Base-by-base conservation (phyloP, 192 early-diverging fungal species). In the Umbelopsis sp. region DNA sequence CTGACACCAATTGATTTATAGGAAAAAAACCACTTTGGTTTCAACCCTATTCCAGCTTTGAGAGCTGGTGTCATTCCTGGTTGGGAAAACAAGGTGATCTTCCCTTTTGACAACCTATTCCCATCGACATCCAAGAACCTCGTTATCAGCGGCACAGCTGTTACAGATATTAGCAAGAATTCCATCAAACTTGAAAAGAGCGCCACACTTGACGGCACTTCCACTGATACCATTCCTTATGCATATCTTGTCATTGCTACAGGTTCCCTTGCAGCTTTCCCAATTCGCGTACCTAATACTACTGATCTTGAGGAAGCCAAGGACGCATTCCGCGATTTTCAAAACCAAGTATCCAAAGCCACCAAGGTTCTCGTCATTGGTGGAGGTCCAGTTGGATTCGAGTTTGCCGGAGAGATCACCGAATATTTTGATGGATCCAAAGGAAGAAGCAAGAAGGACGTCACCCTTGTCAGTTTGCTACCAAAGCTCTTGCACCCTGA, bases 381-480 rank as follows among this genome's bases (percentile, higher is more conserved):
- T 51, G 89, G 88, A 32, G 89, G 89, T 2, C 77, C 88, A 4
- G 85, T 87, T 4, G 89, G 89, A 17, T 77, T 89, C 45, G 81
- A 91, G 69, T 71, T 86, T 1, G 86, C 86, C 10, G 87, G 88
- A 5, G 88, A 83, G 74, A 81, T 91, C 29, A 80, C 76, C 8
- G 74, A 73, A 0, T 59, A 45, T 7, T 85, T 84, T 52, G 45
- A 71, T 2, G 67, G 52, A 12, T 25, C 56, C 9, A 54, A 81
- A 29, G 56, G 56, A 9, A 29, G 26, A 62, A 20, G 17, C 1
- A 62, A 62, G 56, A 89, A 87, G 65, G 71, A 62, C 22, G 34
- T 89, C 22, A 86, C 82, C 0, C 31, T 89, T 50, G 79, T 83
- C 1, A 85, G 86, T 52, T 51, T 69, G 0, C 52, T 67, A 20